Base-by-base conservation (phyloP, 2,329 filamentous ascomycete genomes). In the Rutstroemia sp. region DNA sequence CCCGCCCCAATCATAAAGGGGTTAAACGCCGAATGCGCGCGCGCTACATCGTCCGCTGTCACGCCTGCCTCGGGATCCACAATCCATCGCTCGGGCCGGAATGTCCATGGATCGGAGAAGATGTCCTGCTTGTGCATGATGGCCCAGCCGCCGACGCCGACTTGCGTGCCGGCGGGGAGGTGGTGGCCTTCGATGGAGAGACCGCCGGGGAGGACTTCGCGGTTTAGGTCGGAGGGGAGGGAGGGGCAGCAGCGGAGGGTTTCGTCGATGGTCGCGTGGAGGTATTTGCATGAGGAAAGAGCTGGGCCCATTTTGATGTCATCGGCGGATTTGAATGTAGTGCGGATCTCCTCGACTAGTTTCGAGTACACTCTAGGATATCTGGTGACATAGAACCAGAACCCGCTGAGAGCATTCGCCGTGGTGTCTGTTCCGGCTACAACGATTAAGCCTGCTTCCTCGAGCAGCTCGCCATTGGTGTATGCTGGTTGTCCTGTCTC, bases 401-500 rank as follows among this genome's bases (percentile, higher is more conserved):
- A 38, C 0, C 51, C 27, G 6, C 7, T 2, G 4, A 38, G n/a
- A 9, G 12, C 23, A 6, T 17, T 14, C 4, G 19, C 21, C 6
- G 51, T 27, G 3, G 19, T 39, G 5, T 53, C 14, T 4, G 17
- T 45, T 5, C 51, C 42, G 8, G 14, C 27, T 10, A 47, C 4
- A 1, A 47, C n/a, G 3, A 53, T 5, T 25, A 39, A 10, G n/a
- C 23, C 21, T 27, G 51, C 40, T 36, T 53, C 51, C 6, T n/a
- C 27, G 16, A 19, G n/a, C 8, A 47, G 5, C 23, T 53, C 42
- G 8, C n/a, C 40, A 2, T 8, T 16, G 4, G 39, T 12, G 25
- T 45, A 16, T 5, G n/a, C 94, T 0, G 90, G 90, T 65, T 97
- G 92, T 65, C 92, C 88, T 16, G 92, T 90, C 59, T 97, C 92